Conservation (phyloP, 2,329 filamentous ascomycete species). For the Monilinia polystroma region DNA sequence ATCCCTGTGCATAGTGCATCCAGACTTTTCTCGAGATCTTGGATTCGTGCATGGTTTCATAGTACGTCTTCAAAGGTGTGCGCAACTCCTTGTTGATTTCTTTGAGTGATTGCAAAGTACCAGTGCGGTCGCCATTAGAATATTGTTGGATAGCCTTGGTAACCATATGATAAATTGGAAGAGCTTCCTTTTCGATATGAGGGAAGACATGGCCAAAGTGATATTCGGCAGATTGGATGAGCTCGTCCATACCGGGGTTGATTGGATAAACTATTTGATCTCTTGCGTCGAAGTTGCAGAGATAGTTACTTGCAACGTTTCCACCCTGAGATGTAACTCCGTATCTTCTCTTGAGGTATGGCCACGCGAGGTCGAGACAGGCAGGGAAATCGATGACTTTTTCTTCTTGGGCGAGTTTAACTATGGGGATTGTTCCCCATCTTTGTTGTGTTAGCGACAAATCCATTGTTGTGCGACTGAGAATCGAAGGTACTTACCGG, state of each 20-base stretch:
- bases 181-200: conserved; percentile 34
- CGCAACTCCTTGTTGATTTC: conserved; percentile 29
- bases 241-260: conserved; percentile 39
- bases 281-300: conserved; percentile 40
- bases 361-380: conserved; percentile 40
- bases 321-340: conserved; percentile 40
- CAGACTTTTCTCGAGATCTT: conserved; percentile 38
- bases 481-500: conserved; percentile 27
- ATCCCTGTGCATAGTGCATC: conserved; percentile 42
- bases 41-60: conserved; percentile 37
- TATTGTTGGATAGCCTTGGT: conserved; percentile 17
- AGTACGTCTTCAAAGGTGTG: conserved; percentile 36
- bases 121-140: conserved; percentile 16
- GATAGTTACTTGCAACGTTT: conserved; percentile 40
- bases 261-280: conserved; percentile 38
- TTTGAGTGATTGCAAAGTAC: conserved; percentile 10
- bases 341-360: conserved; percentile 39
- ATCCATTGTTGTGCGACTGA: not conserved
- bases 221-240: conserved; percentile 39
- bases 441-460: conserved; percentile 24
- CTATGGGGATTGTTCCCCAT: conserved; percentile 42
- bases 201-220: conserved; percentile 39
- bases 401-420: conserved; percentile 41
- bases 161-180: conserved; percentile 18
- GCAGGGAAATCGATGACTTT: conserved; percentile 37